Evolutionary conservation across 805 yeast genomes (phyloP).

Genomic region (Candida suzukii): DNA sequence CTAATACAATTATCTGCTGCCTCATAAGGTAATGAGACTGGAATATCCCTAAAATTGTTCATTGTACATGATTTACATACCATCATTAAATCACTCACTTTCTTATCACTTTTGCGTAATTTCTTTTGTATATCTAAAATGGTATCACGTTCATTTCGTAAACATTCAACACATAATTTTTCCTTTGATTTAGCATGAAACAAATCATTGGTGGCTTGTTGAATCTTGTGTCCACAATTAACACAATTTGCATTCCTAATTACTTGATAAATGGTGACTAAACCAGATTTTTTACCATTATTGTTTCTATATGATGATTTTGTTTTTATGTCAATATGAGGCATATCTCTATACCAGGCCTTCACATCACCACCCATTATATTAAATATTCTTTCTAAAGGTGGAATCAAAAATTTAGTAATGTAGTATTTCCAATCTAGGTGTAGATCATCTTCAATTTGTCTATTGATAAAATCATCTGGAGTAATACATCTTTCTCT

Average conservation of each 20-base stretch:
- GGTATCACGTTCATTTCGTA: constrained; percentile 27
- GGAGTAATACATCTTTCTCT: constrained; percentile 80
- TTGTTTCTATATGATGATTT: background rate
- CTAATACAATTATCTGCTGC: constrained; percentile 42
- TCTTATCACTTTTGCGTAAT: constrained; percentile 19
- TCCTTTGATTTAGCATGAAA: background rate
- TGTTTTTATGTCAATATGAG: constrained; percentile 26
- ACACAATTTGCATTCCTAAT: constrained; percentile 23
- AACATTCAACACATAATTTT: constrained; percentile 29
- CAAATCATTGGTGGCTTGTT: background rate
- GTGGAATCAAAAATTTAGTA: constrained; percentile 78
- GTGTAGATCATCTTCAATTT: constrained; percentile 26
- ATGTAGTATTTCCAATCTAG: constrained; percentile 86
- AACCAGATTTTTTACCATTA: background rate
- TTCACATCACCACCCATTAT: constrained; percentile 75
- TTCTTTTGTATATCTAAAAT: constrained; percentile 24
- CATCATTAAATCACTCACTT: constrained; percentile 19
- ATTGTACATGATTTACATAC: constrained; percentile 33
- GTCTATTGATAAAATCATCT: constrained; percentile 48
- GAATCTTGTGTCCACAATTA: constrained; percentile 16
- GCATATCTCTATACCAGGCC: constrained; percentile 71
- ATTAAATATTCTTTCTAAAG: constrained; percentile 77
- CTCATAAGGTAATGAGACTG: constrained; percentile 16
- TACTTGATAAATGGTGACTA: constrained; percentile 7
- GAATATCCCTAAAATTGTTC: constrained; percentile 3